Evolutionary conservation across 306 rosid species (phyloP), one percentile per base, ranked within the genome.

Genomic region (Fagus crenata): DNA sequence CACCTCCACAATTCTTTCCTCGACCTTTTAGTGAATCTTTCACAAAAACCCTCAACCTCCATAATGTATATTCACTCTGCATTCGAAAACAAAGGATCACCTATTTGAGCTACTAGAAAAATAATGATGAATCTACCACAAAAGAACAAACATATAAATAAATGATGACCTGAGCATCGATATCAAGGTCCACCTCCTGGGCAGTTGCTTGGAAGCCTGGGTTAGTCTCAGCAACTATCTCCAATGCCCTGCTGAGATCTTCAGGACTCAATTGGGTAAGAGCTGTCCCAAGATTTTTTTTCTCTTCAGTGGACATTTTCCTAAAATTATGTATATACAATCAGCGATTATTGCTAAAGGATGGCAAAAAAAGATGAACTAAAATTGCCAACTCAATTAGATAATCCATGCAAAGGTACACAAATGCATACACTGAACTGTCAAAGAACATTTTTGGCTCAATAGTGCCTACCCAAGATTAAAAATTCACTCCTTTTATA

Each of bases 11-110:
- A 54, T 41, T 60, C 63, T 81, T 85, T 42, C 77, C 85, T 63
- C 80, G 82, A 33, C 15, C 69, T 71, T 79, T 76, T 41, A 89
- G 79, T 31, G 91, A 86, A 53, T 83, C 85, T 77, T 87, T 90
- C 35, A 85, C 90, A 69, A 89, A 89, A 61, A 76, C 71, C 35
- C 85, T 84, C 35, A 89, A 75, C 84, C 87, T 89, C 93, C 96
- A 89, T 31, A 86, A 54, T 31, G 89, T 85, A 86, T 81, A 85
- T 69, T 90, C 90, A 11, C 84, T 90, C 97, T 93, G 91, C 67
- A 76, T 3, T 33, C 18, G 55, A 49, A 6, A 32, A 49, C 13
- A 53, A 73, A 67, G 54, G 49, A 65, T 53, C 49, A 75, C 55
- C 43, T 72, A 64, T 53, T 39, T 71, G 35, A 81, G 75, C 40